phyloP scores from a whole-genome alignment of 140 eudicot genomes.

The Oenanthe javanica region DNA sequence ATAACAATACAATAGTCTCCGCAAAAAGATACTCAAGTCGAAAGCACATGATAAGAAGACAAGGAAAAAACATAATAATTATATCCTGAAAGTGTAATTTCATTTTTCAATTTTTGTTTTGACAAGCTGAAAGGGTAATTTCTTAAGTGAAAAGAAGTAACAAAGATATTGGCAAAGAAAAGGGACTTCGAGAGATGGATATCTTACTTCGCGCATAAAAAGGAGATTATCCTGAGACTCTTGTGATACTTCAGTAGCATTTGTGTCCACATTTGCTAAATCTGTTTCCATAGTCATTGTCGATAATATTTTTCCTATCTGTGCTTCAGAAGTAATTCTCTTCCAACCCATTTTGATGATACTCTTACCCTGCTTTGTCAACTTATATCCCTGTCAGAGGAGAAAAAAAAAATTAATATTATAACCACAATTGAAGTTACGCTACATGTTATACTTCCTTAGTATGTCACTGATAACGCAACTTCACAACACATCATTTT shows the following conservation, averaged over 20 bases:
- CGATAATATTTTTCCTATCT: conserved; percentile 57
- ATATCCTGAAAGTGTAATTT: no score
- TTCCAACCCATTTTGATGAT: conserved; percentile 62
- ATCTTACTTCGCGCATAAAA: conserved; percentile 68
- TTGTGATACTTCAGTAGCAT: conserved; percentile 22
- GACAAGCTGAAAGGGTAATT: not conserved
- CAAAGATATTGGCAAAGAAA: not conserved
- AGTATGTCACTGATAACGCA: not conserved
- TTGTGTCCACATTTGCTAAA: conserved; percentile 20
- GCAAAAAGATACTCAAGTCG: not conserved
- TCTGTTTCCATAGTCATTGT: conserved; percentile 61
- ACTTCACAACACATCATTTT: not conserved
- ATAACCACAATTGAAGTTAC: not conserved
- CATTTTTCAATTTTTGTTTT: no score
- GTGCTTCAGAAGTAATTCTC: conserved; percentile 44
- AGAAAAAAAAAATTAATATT: not conserved
- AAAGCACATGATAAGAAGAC: not conserved
- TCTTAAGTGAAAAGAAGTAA: not conserved
- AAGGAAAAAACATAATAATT: not conserved
- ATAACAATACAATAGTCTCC: not conserved
- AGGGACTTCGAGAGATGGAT: conserved; percentile 9
- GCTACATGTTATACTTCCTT: not conserved
- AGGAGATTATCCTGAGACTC: conserved; percentile 32
- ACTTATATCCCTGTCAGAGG: conserved; percentile 58
- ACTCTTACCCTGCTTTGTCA: conserved; percentile 78